A percentile compares a stretch with the other conserved stretches of the same genome.
phyloP scores from a whole-genome alignment of 2,329 filamentous ascomycete genomes.

The Botrytis porri region DNA sequence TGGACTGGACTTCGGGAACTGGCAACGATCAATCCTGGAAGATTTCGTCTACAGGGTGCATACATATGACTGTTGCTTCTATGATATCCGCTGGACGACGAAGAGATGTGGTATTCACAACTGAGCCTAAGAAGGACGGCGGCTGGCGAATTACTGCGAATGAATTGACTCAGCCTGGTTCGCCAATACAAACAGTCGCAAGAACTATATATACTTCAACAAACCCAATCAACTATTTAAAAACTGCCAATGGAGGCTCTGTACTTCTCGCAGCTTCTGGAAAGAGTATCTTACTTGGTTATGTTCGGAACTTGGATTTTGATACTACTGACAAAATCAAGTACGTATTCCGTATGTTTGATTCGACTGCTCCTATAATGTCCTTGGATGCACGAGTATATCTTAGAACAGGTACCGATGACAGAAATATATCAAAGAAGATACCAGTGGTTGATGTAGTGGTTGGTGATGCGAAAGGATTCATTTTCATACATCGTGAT shows the following conservation, averaged over 20 bases:
- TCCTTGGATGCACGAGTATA: constrained; percentile 61
- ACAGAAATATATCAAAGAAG: constrained; percentile 36
- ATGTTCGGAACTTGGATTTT: constrained; percentile 39
- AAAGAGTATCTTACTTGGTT: constrained; percentile 60
- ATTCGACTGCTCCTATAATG: constrained; percentile 61
- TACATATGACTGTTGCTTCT: constrained; percentile 39
- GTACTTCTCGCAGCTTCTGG: constrained; percentile 55
- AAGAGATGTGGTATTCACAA: constrained; percentile 40
- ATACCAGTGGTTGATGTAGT: constrained; percentile 63
- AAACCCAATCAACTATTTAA: constrained; percentile 47
- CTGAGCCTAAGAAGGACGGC: constrained; percentile 34
- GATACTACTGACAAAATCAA: constrained; percentile 44
- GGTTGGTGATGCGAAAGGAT: constrained; percentile 72
- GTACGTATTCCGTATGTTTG: constrained; percentile 58
- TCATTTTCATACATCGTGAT: constrained; percentile 79
- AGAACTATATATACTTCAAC: constrained; percentile 44
- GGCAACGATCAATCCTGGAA: constrained; percentile 45
- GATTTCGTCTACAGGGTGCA: constrained; percentile 37
- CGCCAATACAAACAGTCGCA: constrained; percentile 32
- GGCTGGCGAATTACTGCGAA: constrained; percentile 39
- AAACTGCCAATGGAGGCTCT: constrained; percentile 52
- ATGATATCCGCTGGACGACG: constrained; percentile 37
- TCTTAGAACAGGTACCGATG: constrained; percentile 25
- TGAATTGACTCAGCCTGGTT: constrained; percentile 37
- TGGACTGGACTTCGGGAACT: constrained; percentile 55